Base-by-base conservation (phyloP, 768 basidiomycete species). In the Leccinellum albellum region DNA sequence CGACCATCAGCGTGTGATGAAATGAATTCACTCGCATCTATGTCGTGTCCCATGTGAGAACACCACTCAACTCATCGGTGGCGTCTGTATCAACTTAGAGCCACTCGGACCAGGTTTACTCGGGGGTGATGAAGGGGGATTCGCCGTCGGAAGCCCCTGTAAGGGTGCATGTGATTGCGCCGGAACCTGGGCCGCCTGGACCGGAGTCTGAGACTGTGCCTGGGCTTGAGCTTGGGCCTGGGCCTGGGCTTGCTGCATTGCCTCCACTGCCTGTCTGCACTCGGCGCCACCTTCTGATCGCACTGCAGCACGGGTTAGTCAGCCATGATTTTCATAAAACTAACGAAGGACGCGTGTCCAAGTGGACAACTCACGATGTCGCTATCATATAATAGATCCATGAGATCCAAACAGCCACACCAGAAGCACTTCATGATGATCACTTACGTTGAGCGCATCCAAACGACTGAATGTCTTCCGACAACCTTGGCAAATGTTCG, bases 401-500 rank as follows among this genome's bases (percentile, higher is more conserved):
- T 65, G 51, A 67, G 67, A 64, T 70, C 64, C 46, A 37, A 66
- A 56, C 47, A 54, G 54, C 60, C 64, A 57, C 51, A 62, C 61
- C 52, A 64, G 64, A 65, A 69, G 64, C 66, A 64, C 51, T 54
- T 69, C 59, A 68, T 61, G 67, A 65, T 70, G 53, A 65, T 61
- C 62, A 84, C 91, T 75, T 77, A 95, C 93, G 75, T 95, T 96
- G 60, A 98, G 79, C 20, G 94, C 94, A 77, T 98, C 94, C 70
- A 94, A 75, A 57, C 94, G 79, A 68, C 94, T 95, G 73, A 98
- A 98, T 12, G 92, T 89, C 79, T 96, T 95, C 69, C 91, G 88
- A 74, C 94, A 98, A 3, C 92, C 93, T 61, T 87, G 86, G 66
- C 94, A 98, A 52, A 89, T 79, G 70, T 96, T 94, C 29, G 86